Evolutionary conservation across 2,329 filamentous ascomycete species (phyloP).

Genomic region (Graphilbum ipis-grandicollis): DNA sequence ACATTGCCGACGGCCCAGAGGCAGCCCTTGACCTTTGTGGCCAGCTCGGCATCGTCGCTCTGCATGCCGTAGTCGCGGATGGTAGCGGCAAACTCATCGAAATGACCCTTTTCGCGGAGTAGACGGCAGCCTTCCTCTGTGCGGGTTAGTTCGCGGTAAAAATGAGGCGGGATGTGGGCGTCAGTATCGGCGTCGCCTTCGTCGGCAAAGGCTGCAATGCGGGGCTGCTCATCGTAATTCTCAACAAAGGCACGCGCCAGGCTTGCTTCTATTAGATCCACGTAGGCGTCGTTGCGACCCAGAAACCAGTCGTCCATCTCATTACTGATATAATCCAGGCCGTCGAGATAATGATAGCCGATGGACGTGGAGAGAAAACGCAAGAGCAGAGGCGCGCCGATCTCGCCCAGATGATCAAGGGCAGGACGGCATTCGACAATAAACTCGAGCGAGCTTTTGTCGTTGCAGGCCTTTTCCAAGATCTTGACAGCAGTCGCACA

Average conservation of each 20-base stretch:
- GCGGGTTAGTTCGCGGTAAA: conserved; percentile 86
- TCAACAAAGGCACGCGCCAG: conserved; percentile 47
- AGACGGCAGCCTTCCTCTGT: conserved; percentile 85
- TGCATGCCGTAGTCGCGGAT: conserved; percentile 80
- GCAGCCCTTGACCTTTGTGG: conserved; percentile 90
- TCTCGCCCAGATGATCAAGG: conserved; percentile 88
- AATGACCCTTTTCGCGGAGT: conserved; percentile 84
- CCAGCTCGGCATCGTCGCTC: conserved; percentile 65
- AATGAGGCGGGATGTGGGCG: conserved; percentile 76
- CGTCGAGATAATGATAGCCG: conserved; percentile 93
- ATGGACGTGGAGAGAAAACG: conserved; percentile 92
- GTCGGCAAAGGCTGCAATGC: conserved; percentile 40
- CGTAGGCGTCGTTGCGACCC: conserved; percentile 91
- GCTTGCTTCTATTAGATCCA: conserved; percentile 87
- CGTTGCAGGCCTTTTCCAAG: conserved; percentile 90
- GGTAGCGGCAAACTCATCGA: conserved; percentile 78
- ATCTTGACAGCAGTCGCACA: conserved; percentile 95
- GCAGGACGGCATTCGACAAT: conserved; percentile 93
- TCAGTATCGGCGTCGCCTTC: conserved; percentile 36
- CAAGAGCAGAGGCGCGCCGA: conserved; percentile 79
- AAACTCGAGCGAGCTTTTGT: conserved; percentile 78
- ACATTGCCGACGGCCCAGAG: conserved; percentile 97
- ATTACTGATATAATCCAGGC: conserved; percentile 94
- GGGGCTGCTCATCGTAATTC: conserved; percentile 22
- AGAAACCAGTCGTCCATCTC: conserved; percentile 99